Base-by-base conservation (phyloP, 2,329 filamentous ascomycete genomes). In the Colletotrichum tofieldiae region DNA sequence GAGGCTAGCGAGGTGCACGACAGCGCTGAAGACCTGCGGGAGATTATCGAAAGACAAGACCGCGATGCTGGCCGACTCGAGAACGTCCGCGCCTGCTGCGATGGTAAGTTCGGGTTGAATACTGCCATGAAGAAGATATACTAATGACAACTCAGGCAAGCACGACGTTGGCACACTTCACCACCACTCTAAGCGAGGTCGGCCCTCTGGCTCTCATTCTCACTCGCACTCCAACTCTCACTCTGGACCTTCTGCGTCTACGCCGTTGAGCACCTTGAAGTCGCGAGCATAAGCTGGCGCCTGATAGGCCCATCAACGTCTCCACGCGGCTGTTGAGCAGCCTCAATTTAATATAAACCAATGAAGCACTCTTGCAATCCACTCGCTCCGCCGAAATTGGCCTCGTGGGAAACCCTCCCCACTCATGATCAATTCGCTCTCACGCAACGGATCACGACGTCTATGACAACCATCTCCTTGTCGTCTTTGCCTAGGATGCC, bases 11-110 rank as follows among this genome's bases (percentile, higher is more conserved):
- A 90, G 77, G 89, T 90, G 20, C 91, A 92, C 75, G 93, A 96
- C 79, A 94, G 92, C 77, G 93, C 93, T 3, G 94, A 98, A 81
- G 94, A 98, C 79, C 81, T 98, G 69, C 88, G 94, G 68, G 89
- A 92, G 75, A 91, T 95, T 75, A 94, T 96, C 77, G 93, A 96
- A 82, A 87, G 90, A 74, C 92, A 95, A 79, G 93, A 96, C 77
- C 86, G 91, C 65, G 93, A 95, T 76, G 87, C 92, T 35, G 93
- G 95, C 79, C 89, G 92, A 74, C 87, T 98, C 77, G 96, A 98
- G 86, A 98, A 99, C 81, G 96, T 99, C 75, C 89, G 96, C 79
- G 95, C 96, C 72, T 99, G 96, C 85, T 99, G 96, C 83, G 96
- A 98, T 89, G 96, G 95, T 96, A 88, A 89, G 92, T 85, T 68